Base-by-base conservation (phyloP, 2,329 filamentous ascomycete species). In the Claviceps sp. region DNA sequence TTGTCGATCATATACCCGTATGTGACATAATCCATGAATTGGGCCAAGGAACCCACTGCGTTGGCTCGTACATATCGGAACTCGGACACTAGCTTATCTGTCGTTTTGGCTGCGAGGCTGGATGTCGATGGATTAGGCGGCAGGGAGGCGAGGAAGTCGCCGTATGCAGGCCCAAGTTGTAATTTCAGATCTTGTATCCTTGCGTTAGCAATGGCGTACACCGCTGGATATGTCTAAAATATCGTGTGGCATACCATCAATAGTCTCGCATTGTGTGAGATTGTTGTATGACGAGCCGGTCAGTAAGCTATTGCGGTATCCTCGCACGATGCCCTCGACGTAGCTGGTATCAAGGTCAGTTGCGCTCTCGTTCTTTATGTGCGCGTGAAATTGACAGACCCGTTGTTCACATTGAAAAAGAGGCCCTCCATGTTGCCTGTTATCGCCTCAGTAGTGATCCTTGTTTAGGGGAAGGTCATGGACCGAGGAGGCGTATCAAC, bases 1-100 rank as follows among this genome's bases (percentile, higher is more conserved):
- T 98, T 98, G 73, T 98, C 93, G 70, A 98, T 98, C 93, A 98
- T 98, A 77, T 98, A 98, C 56, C 90, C 91, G 68, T 98, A 98
- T 1, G 93, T 98, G 56, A 98, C 76, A 70, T 95, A 98, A 69
- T 97, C 89, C 81, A 98, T 89, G 70, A 98, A 98, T 66, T 88
- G 89, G 56, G 90, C 85, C 40, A 96, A 81, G 1, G 89, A 88
- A 16, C 93, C 93, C 2, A 88, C 88, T 30, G 91, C 87, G 65
- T 98, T 95, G 56, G 90, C 89, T 60, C 94, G 88, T 46, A 98
- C 78, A 68, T 98, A 98, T 65, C 89, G 85, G 69, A 98, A 98
- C 69, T 98, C 93, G 59, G 90, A 85, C 58, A 98, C 91, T 58
- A 98, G 84, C 75, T 98, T 98, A 68, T 98, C 93, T 62, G 93